Base-by-base conservation (phyloP, 1,284 basidiomycete genomes). In the Sporisorium graminicola region DNA sequence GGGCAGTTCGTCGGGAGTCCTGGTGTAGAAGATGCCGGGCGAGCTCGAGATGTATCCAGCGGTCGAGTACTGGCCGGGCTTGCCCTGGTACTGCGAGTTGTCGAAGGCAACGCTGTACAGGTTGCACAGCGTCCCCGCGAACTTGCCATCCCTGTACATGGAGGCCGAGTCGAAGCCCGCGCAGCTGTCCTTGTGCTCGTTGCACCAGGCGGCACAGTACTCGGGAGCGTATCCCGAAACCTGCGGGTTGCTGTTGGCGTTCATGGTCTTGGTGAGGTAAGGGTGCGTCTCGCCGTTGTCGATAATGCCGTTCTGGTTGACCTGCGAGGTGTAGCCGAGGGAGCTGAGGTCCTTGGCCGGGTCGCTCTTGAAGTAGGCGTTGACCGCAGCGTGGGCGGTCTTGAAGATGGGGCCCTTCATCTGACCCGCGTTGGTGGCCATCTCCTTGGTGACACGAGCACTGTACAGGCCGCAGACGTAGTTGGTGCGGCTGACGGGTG, bases 281-380 rank as follows among this genome's bases (percentile, higher is more conserved):
- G 27, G 7, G 24, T 49, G 46, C 22, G 46, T 49, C 20, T 5
- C 6, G 5, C 24, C 46, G 14, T 49, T 49, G 46, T 49, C 46
- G 16, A 49, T 49, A 14, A 49, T 49, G 5, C 46, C 46, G 46
- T 9, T 22, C 46, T 49, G 46, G 46, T 49, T 49, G 24, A 49
- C 24, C 22, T 9, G 12, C 2, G 46, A 27, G 46, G 46, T 49
- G 46, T 27, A 49, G 5, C 46, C 46, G 16, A 6, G 8, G 26
- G 12, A 7, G 24, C 24, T 6, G 24, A 49, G 29, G 29, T 31
- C 29, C 29, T 31, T 22, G 13, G 26, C 16, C 5, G 46, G 22
- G 46, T 49, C 46, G 46, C 16, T 49, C 46, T 49, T 49, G 46
- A 24, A 49, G 46, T 49, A 49, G 20, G 24, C 46, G 46, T 49